Evolutionary conservation across 495 filamentous ascomycete genomes (phyloP).

Genomic region (Trichoderma erinaceum): DNA sequence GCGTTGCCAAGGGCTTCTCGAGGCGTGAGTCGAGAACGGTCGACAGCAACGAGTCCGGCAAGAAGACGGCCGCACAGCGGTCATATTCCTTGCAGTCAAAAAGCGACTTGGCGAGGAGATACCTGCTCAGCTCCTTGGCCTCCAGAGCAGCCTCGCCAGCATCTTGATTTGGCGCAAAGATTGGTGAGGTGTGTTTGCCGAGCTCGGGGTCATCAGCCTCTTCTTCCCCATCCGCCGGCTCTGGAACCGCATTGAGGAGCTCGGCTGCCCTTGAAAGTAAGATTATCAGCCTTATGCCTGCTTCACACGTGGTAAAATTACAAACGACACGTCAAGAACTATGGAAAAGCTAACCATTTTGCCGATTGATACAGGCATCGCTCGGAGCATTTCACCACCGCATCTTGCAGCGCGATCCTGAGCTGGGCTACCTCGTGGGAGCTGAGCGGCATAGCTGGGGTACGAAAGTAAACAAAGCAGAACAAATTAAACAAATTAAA

Average conservation of each 20-base stretch:
- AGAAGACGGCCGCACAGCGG: slow-evolving; percentile 84
- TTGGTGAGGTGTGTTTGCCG: slow-evolving; percentile 34
- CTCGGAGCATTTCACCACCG: slow-evolving; percentile 85
- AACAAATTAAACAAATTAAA: neutral
- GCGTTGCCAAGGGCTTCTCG: slow-evolving; percentile 37
- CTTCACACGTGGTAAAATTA: neutral
- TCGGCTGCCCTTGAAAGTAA: slow-evolving; percentile 73
- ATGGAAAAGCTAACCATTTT: slow-evolving; percentile 66
- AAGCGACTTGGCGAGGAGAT: slow-evolving; percentile 86
- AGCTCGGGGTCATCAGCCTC: slow-evolving; percentile 28
- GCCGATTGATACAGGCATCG: slow-evolving; percentile 92
- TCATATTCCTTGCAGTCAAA: slow-evolving; percentile 97
- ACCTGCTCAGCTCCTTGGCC: slow-evolving; percentile 70
- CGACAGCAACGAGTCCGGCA: slow-evolving; percentile 64
- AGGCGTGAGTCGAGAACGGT: slow-evolving; percentile 49
- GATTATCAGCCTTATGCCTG: slow-evolving; percentile 14
- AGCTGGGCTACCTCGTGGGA: slow-evolving; percentile 44
- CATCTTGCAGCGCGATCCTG: slow-evolving; percentile 65
- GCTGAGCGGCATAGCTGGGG: slow-evolving; percentile 33
- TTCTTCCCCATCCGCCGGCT: slow-evolving; percentile 35
- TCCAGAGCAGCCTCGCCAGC: slow-evolving; percentile 71
- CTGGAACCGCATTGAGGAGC: slow-evolving; percentile 74
- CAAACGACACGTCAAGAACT: neutral
- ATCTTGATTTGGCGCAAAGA: slow-evolving; percentile 46
- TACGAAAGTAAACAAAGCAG: neutral